Percentiles rank a stretch among this genome's conserved stretches.
These are phyloP conservation scores for Penicillium olsonii DNA, from an alignment of 2,329 filamentous ascomycete genomes.

Conservation along the genomic window DNA sequence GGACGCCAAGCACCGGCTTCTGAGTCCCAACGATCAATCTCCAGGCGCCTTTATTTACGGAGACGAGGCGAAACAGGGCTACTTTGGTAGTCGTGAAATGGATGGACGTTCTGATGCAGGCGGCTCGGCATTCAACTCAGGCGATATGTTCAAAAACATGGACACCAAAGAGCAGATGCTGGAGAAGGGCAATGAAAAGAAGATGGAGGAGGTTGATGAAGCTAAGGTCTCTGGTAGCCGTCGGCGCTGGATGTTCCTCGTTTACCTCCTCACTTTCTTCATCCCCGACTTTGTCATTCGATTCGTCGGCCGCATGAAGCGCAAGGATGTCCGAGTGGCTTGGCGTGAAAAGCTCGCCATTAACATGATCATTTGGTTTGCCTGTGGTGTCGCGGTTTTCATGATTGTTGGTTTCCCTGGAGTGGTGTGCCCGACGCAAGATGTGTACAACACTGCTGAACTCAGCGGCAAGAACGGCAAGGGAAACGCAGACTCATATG, in stretches of 20 bases:
- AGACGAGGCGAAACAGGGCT: slow-evolving; percentile 74
- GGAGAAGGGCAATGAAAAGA: slow-evolving; percentile 89
- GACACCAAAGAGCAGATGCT: slow-evolving; percentile 94
- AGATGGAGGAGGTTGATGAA: slow-evolving; percentile 87
- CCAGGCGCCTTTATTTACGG: slow-evolving; percentile 66
- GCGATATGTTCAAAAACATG: slow-evolving; percentile 97
- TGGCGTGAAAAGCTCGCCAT: slow-evolving; percentile 98
- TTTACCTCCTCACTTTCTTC: slow-evolving; percentile 82
- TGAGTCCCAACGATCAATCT: slow-evolving; percentile 48
- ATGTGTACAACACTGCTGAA: slow-evolving; percentile 81
- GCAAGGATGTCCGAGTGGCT: slow-evolving; percentile 87
- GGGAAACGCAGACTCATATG: slow-evolving; percentile 63
- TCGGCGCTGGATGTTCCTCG: slow-evolving; percentile 86
- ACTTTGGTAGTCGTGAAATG: slow-evolving; percentile 77
- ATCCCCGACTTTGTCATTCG: slow-evolving; percentile 82
- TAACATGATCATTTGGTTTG: slow-evolving; percentile 95
- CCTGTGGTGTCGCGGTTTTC: slow-evolving; percentile 76
- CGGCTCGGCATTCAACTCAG: slow-evolving; percentile 82
- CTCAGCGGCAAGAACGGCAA: slow-evolving; percentile 74
- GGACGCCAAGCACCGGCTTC: slow-evolving; percentile 59
- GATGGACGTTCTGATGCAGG: slow-evolving; percentile 91
- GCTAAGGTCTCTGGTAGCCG: slow-evolving; percentile 74
- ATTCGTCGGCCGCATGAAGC: slow-evolving; percentile 77
- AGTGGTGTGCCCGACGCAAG: slow-evolving; percentile 86
- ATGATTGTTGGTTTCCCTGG: slow-evolving; percentile 86